These are phyloP conservation scores for Linaria vulgaris DNA, from an alignment of 257 asterid species.

Conservation along the genomic window DNA sequence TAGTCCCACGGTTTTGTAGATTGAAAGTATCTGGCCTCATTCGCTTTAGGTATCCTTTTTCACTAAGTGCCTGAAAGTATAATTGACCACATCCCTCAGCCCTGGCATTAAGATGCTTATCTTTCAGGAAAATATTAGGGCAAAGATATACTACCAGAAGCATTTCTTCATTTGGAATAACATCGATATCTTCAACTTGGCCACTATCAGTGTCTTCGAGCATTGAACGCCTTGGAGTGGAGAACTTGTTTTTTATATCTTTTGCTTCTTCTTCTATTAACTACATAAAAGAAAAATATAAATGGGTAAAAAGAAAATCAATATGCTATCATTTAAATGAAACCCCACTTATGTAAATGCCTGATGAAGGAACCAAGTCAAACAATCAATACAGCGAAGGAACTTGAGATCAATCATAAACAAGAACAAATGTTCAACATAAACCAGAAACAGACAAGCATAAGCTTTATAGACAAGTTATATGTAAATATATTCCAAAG, in stretches of 20 bases:
- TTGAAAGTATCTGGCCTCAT: constrained; percentile 95
- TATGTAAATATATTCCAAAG: constrained; percentile 7
- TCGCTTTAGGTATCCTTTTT: constrained; percentile 93
- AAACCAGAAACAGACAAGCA: constrained; percentile 6
- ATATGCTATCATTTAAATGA: constrained; percentile 14
- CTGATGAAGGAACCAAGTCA: neutral
- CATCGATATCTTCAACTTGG: constrained; percentile 83
- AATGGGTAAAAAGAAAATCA: constrained; percentile 18
- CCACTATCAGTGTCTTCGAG: constrained; percentile 85
- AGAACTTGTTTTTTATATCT: constrained; percentile 83
- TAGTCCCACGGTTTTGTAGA: constrained; percentile 90
- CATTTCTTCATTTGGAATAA: constrained; percentile 93
- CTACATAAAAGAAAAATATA: constrained; percentile 32
- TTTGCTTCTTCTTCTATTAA: constrained; percentile 82
- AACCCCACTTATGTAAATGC: neutral
- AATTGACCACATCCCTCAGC: constrained; percentile 21
- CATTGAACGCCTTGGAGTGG: constrained; percentile 82
- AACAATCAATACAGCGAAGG: constrained; percentile 4
- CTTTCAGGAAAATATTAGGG: constrained; percentile 18
- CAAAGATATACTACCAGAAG: constrained; percentile 58
- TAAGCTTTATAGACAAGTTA: constrained; percentile 13
- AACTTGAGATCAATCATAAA: neutral
- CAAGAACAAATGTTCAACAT: constrained; percentile 4
- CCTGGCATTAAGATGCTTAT: constrained; percentile 9
- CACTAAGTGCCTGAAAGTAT: constrained; percentile 82